Evolutionary conservation across 371 early-diverging fungal genomes (phyloP).

Genomic region (Capniomyces stellatus): DNA sequence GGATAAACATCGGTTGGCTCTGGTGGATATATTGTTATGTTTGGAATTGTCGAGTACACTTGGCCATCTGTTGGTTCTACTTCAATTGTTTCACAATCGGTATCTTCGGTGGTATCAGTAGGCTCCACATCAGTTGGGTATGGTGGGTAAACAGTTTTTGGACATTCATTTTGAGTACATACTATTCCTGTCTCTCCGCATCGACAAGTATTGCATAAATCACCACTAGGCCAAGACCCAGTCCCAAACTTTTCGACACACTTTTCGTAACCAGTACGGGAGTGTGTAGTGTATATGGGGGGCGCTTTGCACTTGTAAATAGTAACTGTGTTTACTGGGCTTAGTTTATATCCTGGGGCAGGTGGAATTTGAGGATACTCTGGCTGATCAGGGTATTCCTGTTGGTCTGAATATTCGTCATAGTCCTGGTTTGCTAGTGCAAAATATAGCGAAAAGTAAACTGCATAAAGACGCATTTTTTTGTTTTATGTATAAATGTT

Average conservation of each 20-base stretch:
- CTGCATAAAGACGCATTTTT: not conserved
- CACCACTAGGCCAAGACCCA: not conserved
- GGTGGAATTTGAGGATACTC: no score
- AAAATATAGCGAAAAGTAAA: not conserved
- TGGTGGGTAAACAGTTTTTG: not conserved
- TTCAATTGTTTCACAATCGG: not conserved
- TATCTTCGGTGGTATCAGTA: not conserved
- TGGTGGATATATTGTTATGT: not conserved
- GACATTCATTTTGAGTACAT: not conserved
- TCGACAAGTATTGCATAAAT: not conserved
- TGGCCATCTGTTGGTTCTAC: no score
- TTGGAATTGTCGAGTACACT: not conserved
- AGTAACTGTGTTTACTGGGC: not conserved
- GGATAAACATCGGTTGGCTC: not conserved
- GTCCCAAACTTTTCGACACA: not conserved
- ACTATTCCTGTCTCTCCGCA: not conserved
- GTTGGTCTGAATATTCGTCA: not conserved
- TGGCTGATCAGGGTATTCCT: not conserved
- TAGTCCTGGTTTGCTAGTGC: not conserved
- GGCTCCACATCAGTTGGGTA: not conserved
- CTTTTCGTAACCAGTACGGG: not conserved
- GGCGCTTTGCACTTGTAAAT: not conserved
- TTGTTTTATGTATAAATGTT: not conserved
- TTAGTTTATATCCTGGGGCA: no score
- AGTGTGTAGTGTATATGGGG: not conserved